phyloP scores from a whole-genome alignment of 257 asterid genomes.

The Solanum pinnatisectum region DNA sequence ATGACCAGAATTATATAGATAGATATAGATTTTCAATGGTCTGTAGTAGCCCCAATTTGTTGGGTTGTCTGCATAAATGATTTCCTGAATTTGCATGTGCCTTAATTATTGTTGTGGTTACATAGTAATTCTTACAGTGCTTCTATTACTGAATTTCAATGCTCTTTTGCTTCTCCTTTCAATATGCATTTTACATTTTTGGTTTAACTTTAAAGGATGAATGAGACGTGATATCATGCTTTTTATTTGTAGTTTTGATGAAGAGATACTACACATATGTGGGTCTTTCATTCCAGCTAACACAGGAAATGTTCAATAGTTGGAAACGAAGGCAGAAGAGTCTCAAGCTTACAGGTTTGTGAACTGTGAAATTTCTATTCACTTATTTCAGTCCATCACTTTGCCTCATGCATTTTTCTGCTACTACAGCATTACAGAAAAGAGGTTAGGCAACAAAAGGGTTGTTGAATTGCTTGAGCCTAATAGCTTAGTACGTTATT shows the following conservation, averaged over 20 bases:
- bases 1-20: too few relatives aligned
- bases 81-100: not conserved
- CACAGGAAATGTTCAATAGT: conserved; percentile 64
- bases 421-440: not conserved
- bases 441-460: not conserved
- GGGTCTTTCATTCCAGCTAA: conserved; percentile 49
- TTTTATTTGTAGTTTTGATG: conserved; percentile 50
- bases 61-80: not conserved
- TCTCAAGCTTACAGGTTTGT: conserved; percentile 50
- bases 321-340: conserved; percentile 50
- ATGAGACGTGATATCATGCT: not conserved
- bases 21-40: too few relatives aligned
- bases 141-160: not conserved
- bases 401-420: not conserved
- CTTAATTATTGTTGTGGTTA: not conserved
- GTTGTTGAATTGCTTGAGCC: not conserved
- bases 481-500: not conserved
- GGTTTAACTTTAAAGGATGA: not conserved
- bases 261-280: conserved; percentile 58
- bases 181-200: not conserved
- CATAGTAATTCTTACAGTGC: not conserved
- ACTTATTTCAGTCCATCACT: not conserved
- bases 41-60: not conserved
- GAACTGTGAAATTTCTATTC: not conserved
- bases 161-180: not conserved